Percentiles rank a stretch among this genome's conserved stretches.
phyloP scores from a whole-genome alignment of 1,284 basidiomycete genomes.

The Ceratobasidium papillatum region DNA sequence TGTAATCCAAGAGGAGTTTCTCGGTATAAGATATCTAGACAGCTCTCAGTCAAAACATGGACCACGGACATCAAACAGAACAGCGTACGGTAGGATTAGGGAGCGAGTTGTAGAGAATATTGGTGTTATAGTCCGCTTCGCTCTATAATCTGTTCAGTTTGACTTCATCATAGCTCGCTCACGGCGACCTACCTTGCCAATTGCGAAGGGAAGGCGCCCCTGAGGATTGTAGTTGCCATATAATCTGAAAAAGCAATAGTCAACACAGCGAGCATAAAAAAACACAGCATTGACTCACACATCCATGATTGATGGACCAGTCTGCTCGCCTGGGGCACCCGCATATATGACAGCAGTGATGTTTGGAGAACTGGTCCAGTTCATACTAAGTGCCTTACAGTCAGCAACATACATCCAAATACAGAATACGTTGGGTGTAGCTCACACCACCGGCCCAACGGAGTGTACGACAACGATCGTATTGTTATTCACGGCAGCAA shows the following conservation, averaged over 20 bases:
- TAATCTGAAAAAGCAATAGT: neutral
- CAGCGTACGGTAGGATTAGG: slow-evolving; percentile 25
- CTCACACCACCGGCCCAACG: slow-evolving; percentile 47
- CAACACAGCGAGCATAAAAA: neutral
- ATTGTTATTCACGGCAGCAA: slow-evolving; percentile 49
- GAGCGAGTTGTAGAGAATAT: slow-evolving; percentile 38
- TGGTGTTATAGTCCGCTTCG: slow-evolving; percentile 38
- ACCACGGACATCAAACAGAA: neutral
- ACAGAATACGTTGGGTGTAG: neutral
- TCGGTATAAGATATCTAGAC: slow-evolving; percentile 30
- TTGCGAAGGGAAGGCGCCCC: slow-evolving; percentile 35
- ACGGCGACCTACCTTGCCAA: slow-evolving; percentile 26
- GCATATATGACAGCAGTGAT: slow-evolving; percentile 42
- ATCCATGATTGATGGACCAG: slow-evolving; percentile 37
- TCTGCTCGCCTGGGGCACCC: slow-evolving; percentile 35
- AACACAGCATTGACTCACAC: slow-evolving; percentile 1
- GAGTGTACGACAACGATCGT: slow-evolving; percentile 51
- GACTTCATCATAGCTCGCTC: neutral
- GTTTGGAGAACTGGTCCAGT: slow-evolving; percentile 42
- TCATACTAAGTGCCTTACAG: slow-evolving; percentile 12
- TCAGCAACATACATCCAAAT: neutral
- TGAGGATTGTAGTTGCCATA: slow-evolving; percentile 38
- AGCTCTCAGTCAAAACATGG: neutral
- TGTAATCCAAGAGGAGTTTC: slow-evolving; percentile 38
- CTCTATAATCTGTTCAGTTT: neutral